Evolutionary conservation across 2,329 filamentous ascomycete species (phyloP), one percentile per base, ranked within the genome.

Genomic region (Penicillium sp.): DNA sequence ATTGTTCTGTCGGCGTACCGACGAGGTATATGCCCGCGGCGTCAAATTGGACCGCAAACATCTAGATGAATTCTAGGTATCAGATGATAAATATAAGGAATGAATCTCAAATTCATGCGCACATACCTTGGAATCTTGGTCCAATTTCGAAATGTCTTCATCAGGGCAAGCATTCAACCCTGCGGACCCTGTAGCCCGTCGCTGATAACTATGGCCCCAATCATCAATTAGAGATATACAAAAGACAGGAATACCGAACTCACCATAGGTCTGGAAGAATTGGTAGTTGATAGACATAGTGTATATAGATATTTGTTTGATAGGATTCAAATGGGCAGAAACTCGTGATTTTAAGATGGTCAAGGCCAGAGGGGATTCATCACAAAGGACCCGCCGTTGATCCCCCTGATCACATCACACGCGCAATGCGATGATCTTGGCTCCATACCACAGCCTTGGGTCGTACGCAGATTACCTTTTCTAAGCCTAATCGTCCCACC

Each of bases 41-140:
- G 27, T 65, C 62, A 44, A 65, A 63, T 57, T 65, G 62, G 37
- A 65, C 62, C 24, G 44, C 55, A 55, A 65, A 65, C 58, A 61
- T 61, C 51, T 56, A 7, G 11, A 21, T 13, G 10, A 10, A 19
- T 10, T 26, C 29, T 13, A 31, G 29, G 14, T 14, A 31, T 31
- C 11, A 35, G 31, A 37, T 1, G 8, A 26, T 7, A 26, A 7
- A 8, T 26, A 37, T 8, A 37, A 16, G 16, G 7, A 19, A 9
- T 9, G 4, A 7, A 3, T 10, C 3, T 39, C 9, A 19, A 3
- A 3, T n/a, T 19, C 11, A 0, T 19, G 42, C n/a, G 14, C 6
- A 6, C 9, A 10, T 52, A 52, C 27, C 50, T 52, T 22, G 10
- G 16, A 16, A n/a, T 21, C 5, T 45, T 29, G 22, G 21, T 35